Base-by-base conservation (phyloP, 2,329 filamentous ascomycete genomes). In the Lizonia empirigonia region DNA sequence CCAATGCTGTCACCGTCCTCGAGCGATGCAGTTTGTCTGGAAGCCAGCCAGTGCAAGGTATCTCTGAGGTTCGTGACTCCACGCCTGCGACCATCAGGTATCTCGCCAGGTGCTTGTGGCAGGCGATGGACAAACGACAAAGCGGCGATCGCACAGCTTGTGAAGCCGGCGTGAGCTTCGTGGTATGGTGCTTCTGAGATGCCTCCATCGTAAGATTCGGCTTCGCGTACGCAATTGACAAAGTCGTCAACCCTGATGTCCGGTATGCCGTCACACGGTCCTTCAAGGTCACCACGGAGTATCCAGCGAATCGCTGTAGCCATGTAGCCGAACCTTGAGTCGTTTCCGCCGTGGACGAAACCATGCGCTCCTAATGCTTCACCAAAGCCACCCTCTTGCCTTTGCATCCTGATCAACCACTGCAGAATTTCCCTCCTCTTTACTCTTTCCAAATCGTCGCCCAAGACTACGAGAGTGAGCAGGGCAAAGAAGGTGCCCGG, bases 401-500 rank as follows among this genome's bases (percentile, higher is more conserved):
- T 83, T 77, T 99, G 94, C 71, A 97, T 74, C 42, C 73, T 81
- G 47, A 77, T 80, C 58, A 99, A 74, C 91, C 93, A 97, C 32
- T 74, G 67, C 59, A 97, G 72, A 53, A 89, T 88, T 53, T 83
- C 82, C 32, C 65, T 77, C 49, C 90, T 82, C 55, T 87, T 81
- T 7, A 99, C 86, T 1, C 85, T 81, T 3, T 77, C 59, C 44
- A 80, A 64, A 64, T 85, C 81, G 67, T 87, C 84, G 4, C 81
- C 79, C n/a, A 89, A 72, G 5, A 86, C 78, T 1, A 88, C 81
- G 20, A 99, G 77, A 7, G 88, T 80, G 19, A 90, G 79, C 34
- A 99, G 79, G 0, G 93, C 92, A 74, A 97, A 97, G 70, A 89
- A 93, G 0, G 92, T 97, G 1, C 91, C 90, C 0, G 92, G 88